Evolutionary conservation across 2,329 filamentous ascomycete species (phyloP), one percentile per base, ranked within the genome.

Genomic region (Podosphaera xanthii): DNA sequence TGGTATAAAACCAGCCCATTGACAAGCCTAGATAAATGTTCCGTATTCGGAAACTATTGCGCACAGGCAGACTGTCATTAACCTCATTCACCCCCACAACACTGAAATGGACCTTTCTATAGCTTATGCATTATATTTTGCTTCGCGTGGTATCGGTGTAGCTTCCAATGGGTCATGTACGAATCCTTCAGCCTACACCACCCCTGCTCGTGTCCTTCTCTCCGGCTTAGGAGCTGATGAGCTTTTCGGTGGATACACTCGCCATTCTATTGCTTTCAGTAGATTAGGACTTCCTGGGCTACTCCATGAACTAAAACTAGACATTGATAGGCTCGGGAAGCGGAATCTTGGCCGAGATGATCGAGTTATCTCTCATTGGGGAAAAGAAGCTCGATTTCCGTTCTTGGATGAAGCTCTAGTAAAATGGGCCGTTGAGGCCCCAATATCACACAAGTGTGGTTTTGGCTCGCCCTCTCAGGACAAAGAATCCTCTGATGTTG

Each of bases 41-140:
- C 86, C 91, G 0, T 96, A 91, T 68, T 68, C 75, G 4, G 86
- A 94, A 65, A 86, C 83, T 0, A 68, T 82, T 50, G 75, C 76
- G 1, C 86, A 94, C 65, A 81, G 87, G 62, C 67, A 76, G 2
- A 77, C 76, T 34, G 79, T 98, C 30, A 78, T 90, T 44, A 77
- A 80, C 1, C 75, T 98, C 22, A 96, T 98, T 69, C 77, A 85
- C 64, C 92, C 92, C 0, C 92, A 98, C 71, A 91, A 95, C 64
- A 98, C 92, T 0, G 92, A 98, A 71, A 98, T 98, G 92, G 92
- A 98, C 67, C 76, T 98, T 0, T 98, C 92, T 2, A 98, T 98
- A 65, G 86, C 87, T 0, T 84, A 80, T 65, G 92, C 92, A 0
- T 75, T 98, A n/a, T 97, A 96, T 70, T 98, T 98, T 72, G 89